Base-by-base conservation (phyloP, 148 eudicot species). In the Camellia japonica region DNA sequence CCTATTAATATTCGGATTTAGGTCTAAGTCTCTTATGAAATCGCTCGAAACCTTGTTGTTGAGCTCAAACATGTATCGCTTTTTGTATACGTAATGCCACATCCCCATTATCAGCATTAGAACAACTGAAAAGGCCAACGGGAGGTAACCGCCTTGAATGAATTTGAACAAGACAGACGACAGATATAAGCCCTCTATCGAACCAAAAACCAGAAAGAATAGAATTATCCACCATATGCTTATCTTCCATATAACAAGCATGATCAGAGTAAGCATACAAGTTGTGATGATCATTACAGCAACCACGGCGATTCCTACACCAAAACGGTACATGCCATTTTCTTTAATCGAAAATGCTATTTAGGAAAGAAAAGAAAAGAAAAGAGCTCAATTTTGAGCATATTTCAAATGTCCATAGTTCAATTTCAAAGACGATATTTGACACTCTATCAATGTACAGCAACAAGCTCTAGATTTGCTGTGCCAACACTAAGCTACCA, bases 241-340 rank as follows among this genome's bases (percentile, higher is more conserved):
- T 10, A 73, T 72, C 77, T 87, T 77, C 92, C 90, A 86, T 66
- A 85, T 82, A 12, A 88, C 19, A 14, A 88, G 85, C 89, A 90
- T 88, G 15, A 90, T 82, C 38, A 90, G 87, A 67, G 82, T 77
- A 1, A 88, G 84, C 61, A 90, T 10, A 67, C 70, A 79, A 13
- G 92, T 86, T 51, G 90, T 86, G 59, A 90, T 81, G 73, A 87
- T 4, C 88, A 87, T 86, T 44, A 86, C 89, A 54, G 73, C 71
- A 15, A 88, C 85, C 38, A 86, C 93, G 64, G 89, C 90, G 19
- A 90, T 83, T 2, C 92, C 91, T 86, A 75, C 73, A 30, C 38
- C 7, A 67, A 2, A 30, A 30, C 38, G 38, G 38, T 30, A 30
- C 38, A 30, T 30, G 38, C 0, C 38, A 30, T 30, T 30, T 30